Conservation (phyloP, 2,329 filamentous ascomycete species). For the Tolypocladium ophioglossoides region DNA sequence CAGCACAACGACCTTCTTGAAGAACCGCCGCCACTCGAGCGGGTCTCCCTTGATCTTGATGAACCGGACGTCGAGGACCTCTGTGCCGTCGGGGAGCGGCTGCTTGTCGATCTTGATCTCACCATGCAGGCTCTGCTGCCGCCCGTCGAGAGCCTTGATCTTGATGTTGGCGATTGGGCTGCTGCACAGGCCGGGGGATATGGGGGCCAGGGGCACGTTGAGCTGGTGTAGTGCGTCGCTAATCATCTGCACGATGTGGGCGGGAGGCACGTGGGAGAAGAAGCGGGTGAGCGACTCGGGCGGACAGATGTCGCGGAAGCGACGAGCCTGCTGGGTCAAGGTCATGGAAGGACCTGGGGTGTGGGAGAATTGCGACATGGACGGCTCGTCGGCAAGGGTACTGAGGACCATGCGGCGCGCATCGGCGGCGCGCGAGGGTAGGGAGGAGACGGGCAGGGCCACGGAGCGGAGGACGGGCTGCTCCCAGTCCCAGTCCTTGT, state of each 20-base stretch:
- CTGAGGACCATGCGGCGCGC: conserved; percentile 38
- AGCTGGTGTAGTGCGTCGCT: conserved; percentile 74
- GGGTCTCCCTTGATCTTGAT: conserved; percentile 94
- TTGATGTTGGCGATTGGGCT: conserved; percentile 55
- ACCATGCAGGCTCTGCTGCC: conserved; percentile 63
- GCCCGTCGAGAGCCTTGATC: conserved; percentile 63
- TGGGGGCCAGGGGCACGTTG: conserved; percentile 60
- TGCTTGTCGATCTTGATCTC: conserved; percentile 64
- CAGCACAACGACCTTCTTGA: conserved; percentile 85
- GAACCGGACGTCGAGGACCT: conserved; percentile 77
- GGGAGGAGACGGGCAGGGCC: conserved; percentile 26
- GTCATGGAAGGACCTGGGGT: conserved; percentile 69
- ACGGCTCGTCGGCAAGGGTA: conserved; percentile 74
- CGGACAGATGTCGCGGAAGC: conserved; percentile 86
- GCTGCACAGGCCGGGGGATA: conserved; percentile 33
- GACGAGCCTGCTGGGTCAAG: conserved; percentile 78
- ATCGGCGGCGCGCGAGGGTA: conserved; percentile 20
- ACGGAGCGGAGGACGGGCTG: conserved; percentile 51
- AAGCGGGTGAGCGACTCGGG: conserved; percentile 82
- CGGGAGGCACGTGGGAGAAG: conserved; percentile 69
- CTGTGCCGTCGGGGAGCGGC: conserved; percentile 41
- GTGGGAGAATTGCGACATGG: conserved; percentile 74
- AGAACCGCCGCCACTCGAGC: conserved; percentile 90
- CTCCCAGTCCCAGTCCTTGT: conserved; percentile 82
- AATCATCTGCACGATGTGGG: conserved; percentile 69